A percentile compares a stretch with the other conserved stretches of the same genome.
Evolutionary conservation across 805 yeast species (phyloP).

Genomic region (Candida boidinii): DNA sequence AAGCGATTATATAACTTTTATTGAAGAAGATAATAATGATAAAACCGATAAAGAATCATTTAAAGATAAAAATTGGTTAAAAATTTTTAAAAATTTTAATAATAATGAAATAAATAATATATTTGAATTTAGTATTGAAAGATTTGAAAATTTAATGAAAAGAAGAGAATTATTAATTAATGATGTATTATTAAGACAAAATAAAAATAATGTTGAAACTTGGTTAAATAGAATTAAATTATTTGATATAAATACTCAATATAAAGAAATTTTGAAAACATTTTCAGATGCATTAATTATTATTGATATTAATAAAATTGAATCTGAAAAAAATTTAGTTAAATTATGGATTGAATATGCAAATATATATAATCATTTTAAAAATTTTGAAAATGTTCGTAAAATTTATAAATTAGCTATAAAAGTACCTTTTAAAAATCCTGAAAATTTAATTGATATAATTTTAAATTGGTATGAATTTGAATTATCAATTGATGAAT

Average conservation of each 20-base stretch:
- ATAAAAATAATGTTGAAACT: constrained; percentile 48
- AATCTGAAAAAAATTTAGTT: constrained; percentile 25
- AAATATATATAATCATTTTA: constrained; percentile 44
- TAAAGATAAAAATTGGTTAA: background rate
- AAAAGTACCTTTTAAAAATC: constrained; percentile 56
- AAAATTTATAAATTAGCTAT: constrained; percentile 55
- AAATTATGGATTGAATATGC: constrained; percentile 70
- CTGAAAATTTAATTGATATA: constrained; percentile 58
- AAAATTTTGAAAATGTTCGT: constrained; percentile 52
- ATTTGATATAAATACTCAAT: constrained; percentile 28
- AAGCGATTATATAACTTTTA: constrained; percentile 16
- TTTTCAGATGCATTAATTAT: constrained; percentile 58
- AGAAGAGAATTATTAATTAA: constrained; percentile 49
- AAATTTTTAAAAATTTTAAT: too few species aligned
- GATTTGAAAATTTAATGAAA: constrained; percentile 48
- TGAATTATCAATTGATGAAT: constrained; percentile 42
- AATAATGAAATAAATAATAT: constrained; percentile 22
- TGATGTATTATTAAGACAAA: constrained; percentile 58
- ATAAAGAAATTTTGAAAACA: constrained; percentile 39
- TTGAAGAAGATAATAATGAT: constrained; percentile 13
- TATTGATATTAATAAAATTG: constrained; percentile 51
- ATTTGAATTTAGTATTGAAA: constrained; percentile 34
- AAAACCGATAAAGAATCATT: constrained; percentile 9
- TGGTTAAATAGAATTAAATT: constrained; percentile 63
- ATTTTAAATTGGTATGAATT: constrained; percentile 74